phyloP scores from a whole-genome alignment of 345 rosid genomes.

The Populus davidiana region DNA sequence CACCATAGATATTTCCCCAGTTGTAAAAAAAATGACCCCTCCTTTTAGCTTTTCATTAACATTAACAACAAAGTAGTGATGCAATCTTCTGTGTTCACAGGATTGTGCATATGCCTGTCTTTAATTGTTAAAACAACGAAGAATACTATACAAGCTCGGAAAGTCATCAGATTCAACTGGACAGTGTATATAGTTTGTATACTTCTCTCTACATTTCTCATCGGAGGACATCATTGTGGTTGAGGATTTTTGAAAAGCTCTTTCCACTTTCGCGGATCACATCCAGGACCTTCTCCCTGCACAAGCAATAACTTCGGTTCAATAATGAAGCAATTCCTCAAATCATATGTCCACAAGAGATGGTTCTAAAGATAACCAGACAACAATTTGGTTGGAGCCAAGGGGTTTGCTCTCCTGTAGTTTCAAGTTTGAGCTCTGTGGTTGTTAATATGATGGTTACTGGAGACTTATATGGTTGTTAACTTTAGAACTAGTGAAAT shows the following conservation, averaged over 20 bases:
- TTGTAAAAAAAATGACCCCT: too few relatives aligned
- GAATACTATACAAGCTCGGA: background rate
- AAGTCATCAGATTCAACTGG: background rate
- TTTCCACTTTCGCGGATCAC: conserved; percentile 63
- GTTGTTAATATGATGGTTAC: too few relatives aligned
- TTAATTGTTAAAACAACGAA: background rate
- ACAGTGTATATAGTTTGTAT: background rate
- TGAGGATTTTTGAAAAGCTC: conserved; percentile 62
- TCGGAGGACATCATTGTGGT: conserved; percentile 24
- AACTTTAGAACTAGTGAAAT: too few relatives aligned
- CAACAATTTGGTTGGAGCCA: too few relatives aligned
- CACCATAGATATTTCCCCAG: background rate
- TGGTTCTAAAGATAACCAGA: background rate
- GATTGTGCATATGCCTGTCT: background rate
- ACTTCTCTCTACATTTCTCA: background rate
- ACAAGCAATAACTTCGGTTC: conserved; percentile 8
- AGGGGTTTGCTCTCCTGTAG: too few relatives aligned
- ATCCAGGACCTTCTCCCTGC: conserved; percentile 92
- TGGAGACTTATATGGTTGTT: too few relatives aligned
- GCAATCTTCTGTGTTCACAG: background rate
- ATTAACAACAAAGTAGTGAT: background rate
- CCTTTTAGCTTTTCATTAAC: background rate
- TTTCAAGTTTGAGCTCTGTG: too few relatives aligned
- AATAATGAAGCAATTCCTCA: background rate
- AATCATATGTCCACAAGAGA: background rate